phyloP scores from a whole-genome alignment of 768 basidiomycete species.

The Amyloporia xantha region DNA sequence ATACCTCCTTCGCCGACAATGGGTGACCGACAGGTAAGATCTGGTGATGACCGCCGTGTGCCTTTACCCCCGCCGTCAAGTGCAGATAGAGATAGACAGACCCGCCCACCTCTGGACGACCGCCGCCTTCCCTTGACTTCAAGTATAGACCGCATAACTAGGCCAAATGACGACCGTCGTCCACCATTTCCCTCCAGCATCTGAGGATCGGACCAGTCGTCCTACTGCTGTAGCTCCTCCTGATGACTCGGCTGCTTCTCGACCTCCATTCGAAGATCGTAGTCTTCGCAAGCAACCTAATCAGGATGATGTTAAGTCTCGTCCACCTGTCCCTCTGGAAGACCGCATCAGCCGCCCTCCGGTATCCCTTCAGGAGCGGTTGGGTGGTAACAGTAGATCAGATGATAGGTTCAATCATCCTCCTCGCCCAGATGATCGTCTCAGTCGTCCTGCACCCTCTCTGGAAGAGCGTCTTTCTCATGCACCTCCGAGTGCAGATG shows the following conservation, averaged over 20 bases:
- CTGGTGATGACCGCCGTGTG: not conserved
- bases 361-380: constrained; percentile 20
- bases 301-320: constrained; percentile 10
- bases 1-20: not conserved
- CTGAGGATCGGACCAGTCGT: constrained; percentile 16
- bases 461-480: constrained; percentile 20
- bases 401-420: constrained; percentile 8
- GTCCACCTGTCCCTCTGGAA: constrained; percentile 15
- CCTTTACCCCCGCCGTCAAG: not conserved
- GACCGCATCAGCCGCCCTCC: constrained; percentile 18
- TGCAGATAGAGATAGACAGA: not conserved
- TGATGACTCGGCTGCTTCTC: constrained; percentile 2
- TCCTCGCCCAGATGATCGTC: constrained; percentile 18
- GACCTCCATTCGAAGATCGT: constrained; percentile 11
- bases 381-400: constrained; percentile 10
- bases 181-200: constrained; percentile 5
- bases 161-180: constrained; percentile 8
- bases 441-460: constrained; percentile 13
- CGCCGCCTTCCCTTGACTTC: constrained; percentile 9
- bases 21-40: constrained; percentile 4
- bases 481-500: constrained; percentile 14
- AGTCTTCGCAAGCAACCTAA: constrained; percentile 7
- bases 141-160: constrained; percentile 4
- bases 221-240: constrained; percentile 7
- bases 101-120: constrained; percentile 4